Evolutionary conservation across 2,329 filamentous ascomycete genomes (phyloP), one percentile per base, ranked within the genome.

Genomic region (Penicillium sp.): DNA sequence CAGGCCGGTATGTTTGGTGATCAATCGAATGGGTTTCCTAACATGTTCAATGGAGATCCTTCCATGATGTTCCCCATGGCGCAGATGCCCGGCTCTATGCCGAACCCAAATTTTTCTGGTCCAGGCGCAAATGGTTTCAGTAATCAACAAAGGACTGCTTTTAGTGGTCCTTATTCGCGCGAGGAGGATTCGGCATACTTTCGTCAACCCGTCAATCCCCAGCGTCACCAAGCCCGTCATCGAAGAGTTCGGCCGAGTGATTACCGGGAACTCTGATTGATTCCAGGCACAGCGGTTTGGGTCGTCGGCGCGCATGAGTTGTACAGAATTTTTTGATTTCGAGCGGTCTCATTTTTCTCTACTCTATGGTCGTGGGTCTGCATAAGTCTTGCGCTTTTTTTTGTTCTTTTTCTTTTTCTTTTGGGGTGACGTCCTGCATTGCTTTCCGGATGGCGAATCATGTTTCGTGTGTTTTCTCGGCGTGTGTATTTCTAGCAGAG

Each of bases 131-230:
- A 62, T 17, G 60, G 60, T 32, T 79, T 79, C 44, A 68, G 73
- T 9, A 79, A 79, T 49, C 77, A 80, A 53, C 76, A 79, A 53
- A 66, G 72, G 37, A 74, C 69, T 15, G 59, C 68, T 23, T 74
- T 76, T 52, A 68, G 69, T 22, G 70, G 72, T 12, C 71, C 73
- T 9, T 67, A 72, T 42, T 74, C 75, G 2, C 80, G 75, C 41
- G 79, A 79, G 47, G 86, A 93, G 39, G 88, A 94, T 41, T 86
- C 88, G 43, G 85, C 92, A 5, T 98, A 98, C 67, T 93, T 96
- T 62, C 79, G 92, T 41, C 90, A 95, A 63, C 92, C 92, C 0
- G 85, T 96, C 45, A 98, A 98, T 60, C 90, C 89, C 2, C 85
- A 95, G 59, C 79, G 92, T 34, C 85, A 92, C 59, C 83, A 89